These are phyloP conservation scores for Chlamydomonas sphaeroides DNA, from an alignment of 139 green algal species.

Conservation along the genomic window DNA sequence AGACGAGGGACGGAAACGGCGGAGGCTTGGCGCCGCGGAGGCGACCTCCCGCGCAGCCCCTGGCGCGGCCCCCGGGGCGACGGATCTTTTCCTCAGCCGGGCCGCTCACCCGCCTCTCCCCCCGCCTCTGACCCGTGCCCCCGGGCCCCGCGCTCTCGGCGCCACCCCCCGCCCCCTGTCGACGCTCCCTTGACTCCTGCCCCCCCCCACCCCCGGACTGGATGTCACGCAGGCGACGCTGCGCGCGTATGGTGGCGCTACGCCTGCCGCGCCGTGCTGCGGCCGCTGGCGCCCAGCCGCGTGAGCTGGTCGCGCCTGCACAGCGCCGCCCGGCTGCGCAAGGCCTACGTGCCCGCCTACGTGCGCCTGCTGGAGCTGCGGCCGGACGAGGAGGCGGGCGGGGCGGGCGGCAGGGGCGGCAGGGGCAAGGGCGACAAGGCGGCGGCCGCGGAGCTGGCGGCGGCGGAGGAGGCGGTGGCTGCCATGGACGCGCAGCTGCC, in stretches of 20 bases:
- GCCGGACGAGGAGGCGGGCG: background rate
- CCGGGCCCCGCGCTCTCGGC: too few relatives aligned
- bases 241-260: constrained; percentile 87
- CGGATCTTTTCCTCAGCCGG: too few relatives aligned
- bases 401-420: background rate
- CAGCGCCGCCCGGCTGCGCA: constrained; percentile 55
- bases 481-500: constrained; percentile 78
- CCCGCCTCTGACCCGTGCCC: too few relatives aligned
- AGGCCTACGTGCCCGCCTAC: constrained; percentile 79
- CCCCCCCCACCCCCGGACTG: too few relatives aligned
- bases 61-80: too few relatives aligned
- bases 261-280: constrained; percentile 61
- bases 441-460: background rate
- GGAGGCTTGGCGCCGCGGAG: too few relatives aligned
- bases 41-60: too few relatives aligned
- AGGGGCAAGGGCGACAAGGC: background rate
- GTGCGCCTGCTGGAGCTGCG: constrained; percentile 60
- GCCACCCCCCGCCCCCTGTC: too few relatives aligned
- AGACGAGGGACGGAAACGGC: too few relatives aligned
- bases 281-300: background rate
- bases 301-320: background rate
- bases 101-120: too few relatives aligned
- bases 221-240: constrained; percentile 24
- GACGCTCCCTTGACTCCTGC: too few relatives aligned
- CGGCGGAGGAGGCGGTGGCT: constrained; percentile 47